Evolutionary conservation across 1,284 basidiomycete species (phyloP).

Genomic region (Butyriboletus regius): DNA sequence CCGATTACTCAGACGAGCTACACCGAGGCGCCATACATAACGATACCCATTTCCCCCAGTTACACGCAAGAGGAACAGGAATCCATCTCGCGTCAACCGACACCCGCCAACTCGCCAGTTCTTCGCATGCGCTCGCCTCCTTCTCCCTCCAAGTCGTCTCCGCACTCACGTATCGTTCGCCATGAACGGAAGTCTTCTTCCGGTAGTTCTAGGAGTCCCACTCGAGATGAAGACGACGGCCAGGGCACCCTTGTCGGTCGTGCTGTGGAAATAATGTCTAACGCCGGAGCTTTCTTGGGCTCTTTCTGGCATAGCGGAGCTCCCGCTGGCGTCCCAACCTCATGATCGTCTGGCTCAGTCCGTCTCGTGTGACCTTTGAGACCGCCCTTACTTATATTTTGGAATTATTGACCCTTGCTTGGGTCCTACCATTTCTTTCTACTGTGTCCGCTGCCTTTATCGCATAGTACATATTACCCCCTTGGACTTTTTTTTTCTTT

Average conservation of each 20-base stretch:
- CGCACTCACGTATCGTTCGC: conserved; percentile 9
- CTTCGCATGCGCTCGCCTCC: conserved; percentile 12
- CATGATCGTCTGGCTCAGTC: conserved; percentile 8
- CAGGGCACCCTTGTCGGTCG: conserved; percentile 52
- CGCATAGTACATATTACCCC: conserved; percentile 29
- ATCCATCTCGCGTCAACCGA: conserved; percentile 21
- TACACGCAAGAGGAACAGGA: conserved; percentile 28
- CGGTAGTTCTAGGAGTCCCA: conserved; percentile 25
- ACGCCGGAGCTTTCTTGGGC: conserved; percentile 57
- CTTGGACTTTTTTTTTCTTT: conserved; percentile 13
- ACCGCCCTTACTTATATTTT: conserved; percentile 28
- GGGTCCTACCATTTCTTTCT: conserved; percentile 6
- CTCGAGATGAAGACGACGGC: conserved; percentile 23
- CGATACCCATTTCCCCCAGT: conserved; percentile 22
- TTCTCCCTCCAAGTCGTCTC: conserved; percentile 2
- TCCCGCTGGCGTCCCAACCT: conserved; percentile 17
- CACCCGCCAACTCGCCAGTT: conserved; percentile 34
- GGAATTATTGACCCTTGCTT: conserved; percentile 28
- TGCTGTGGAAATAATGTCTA: conserved; percentile 63
- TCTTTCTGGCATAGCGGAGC: conserved; percentile 35
- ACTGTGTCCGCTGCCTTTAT: conserved; percentile 2
- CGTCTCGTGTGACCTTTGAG: background rate
- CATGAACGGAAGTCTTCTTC: conserved; percentile 27
- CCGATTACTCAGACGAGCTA: conserved; percentile 27
- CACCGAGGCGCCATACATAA: conserved; percentile 11